Percentiles rank a stretch among this genome's conserved stretches.
phyloP scores from a whole-genome alignment of 495 filamentous ascomycete genomes.

The Melanomma pulvis-pyrius region DNA sequence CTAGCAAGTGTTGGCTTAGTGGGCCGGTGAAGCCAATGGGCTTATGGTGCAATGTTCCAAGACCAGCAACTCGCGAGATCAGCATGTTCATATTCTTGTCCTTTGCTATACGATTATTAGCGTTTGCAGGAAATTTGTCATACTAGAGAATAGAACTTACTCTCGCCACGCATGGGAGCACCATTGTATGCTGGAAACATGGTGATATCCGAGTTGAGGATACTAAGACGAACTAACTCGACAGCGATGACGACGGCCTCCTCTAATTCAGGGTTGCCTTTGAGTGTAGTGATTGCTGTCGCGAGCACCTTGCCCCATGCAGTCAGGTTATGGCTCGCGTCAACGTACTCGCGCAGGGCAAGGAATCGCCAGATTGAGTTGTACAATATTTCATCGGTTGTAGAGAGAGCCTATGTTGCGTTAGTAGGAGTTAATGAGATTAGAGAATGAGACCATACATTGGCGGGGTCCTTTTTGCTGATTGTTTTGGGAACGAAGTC shows the following conservation, averaged over 20 bases:
- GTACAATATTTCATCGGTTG: slow-evolving; percentile 66
- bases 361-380: slow-evolving; percentile 86
- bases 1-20: slow-evolving; percentile 83
- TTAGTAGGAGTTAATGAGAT: neutral
- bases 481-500: slow-evolving; percentile 71
- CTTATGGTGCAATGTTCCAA: slow-evolving; percentile 80
- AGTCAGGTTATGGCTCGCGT: slow-evolving; percentile 79
- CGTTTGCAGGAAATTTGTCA: slow-evolving; percentile 39
- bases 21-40: slow-evolving; percentile 92
- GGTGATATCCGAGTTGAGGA: slow-evolving; percentile 58
- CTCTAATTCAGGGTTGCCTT: slow-evolving; percentile 49
- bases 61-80: slow-evolving; percentile 79
- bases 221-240: slow-evolving; percentile 41
- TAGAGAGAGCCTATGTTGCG: slow-evolving; percentile 18
- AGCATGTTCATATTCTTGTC: slow-evolving; percentile 61
- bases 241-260: slow-evolving; percentile 37
- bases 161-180: slow-evolving; percentile 37
- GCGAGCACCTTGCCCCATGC: slow-evolving; percentile 79
- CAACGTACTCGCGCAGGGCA: slow-evolving; percentile 82
- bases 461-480: slow-evolving; percentile 47
- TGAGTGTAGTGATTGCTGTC: slow-evolving; percentile 64
- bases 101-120: slow-evolving; percentile 19
- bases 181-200: slow-evolving; percentile 52
- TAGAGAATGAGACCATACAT: slow-evolving; percentile 31
- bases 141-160: slow-evolving; percentile 19